Evolutionary conservation across 495 filamentous ascomycete species (phyloP).

Genomic region (Aspergillus wentii): DNA sequence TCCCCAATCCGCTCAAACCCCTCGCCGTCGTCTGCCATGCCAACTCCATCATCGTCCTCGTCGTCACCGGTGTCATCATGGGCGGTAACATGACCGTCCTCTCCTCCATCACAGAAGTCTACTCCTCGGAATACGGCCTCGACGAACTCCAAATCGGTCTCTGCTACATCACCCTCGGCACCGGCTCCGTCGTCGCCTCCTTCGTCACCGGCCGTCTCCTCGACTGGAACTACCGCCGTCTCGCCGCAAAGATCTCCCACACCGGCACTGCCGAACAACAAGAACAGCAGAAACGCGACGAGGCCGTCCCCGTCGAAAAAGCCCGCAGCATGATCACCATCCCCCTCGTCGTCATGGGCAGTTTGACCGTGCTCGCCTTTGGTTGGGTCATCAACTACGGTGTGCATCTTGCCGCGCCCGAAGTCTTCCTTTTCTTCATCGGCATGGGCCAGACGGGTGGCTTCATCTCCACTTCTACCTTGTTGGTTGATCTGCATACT

Average conservation of each 20-base stretch:
- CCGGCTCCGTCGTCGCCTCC: conserved; percentile 26
- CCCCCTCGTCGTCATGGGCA: conserved; percentile 9
- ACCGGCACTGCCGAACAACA: not conserved
- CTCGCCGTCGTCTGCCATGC: conserved; percentile 45
- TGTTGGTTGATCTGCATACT: conserved; percentile 59
- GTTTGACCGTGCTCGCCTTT: conserved; percentile 12
- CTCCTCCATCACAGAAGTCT: conserved; percentile 20
- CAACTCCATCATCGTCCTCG: conserved; percentile 48
- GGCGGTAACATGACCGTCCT: conserved; percentile 23
- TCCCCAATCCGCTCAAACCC: conserved; percentile 18
- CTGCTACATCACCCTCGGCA: conserved; percentile 30
- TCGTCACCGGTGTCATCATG: conserved; percentile 27
- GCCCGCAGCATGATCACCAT: conserved; percentile 11
- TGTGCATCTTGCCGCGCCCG: conserved; percentile 39
- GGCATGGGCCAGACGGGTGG: conserved; percentile 46
- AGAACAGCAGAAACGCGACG: not conserved
- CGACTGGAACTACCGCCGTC: conserved; percentile 38
- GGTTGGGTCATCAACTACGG: conserved; percentile 24
- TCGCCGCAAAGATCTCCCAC: conserved; percentile 12
- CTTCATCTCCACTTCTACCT: conserved; percentile 29
- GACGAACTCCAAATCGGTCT: conserved; percentile 28
- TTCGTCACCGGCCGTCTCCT: conserved; percentile 28
- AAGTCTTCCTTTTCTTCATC: conserved; percentile 50
- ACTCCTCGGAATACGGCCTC: conserved; percentile 16
- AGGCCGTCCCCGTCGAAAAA: conserved; percentile 13